Base-by-base conservation (phyloP, 805 yeast species). In the Ogataea nitratoaversa region DNA sequence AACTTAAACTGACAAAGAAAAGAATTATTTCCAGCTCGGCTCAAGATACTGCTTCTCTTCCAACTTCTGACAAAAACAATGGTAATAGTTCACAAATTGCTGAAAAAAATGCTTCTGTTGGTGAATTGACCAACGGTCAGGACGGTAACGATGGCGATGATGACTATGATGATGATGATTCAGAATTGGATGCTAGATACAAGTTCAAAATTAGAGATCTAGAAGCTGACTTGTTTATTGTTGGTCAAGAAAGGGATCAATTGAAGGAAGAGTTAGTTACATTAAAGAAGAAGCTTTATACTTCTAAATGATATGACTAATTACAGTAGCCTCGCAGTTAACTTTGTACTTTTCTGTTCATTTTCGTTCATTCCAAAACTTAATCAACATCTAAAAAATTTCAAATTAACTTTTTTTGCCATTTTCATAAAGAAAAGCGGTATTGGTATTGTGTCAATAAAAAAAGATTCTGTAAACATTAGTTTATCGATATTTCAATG, bases 161-260 rank as follows among this genome's bases (percentile, higher is more conserved):
- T 9, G 62, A 50, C 18, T 57, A 47, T 5, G 62, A 47, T 9
- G 62, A 46, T 11, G 54, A 49, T n/a, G 64, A 58, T 20, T 57
- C 53, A 16, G 61, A 54, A 22, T 41, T 64, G 17, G 59, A 65
- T 40, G 72, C 84, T 34, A 88, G 83, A 48, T 84, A 74, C 54
- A 84, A 79, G 46, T 71, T 87, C 67, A 84, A 82, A 62, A 73
- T 88, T 32, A 79, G 84, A 52, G 95, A 88, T 52, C 65, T 88
- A 51, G 85, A 86, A 54, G 95, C 95, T 4, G 95, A 87, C 57
- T 67, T 88, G 48, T 83, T 75, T 53, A 84, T 88, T 41, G 73
- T 83, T 48, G 80, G 79, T 53, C 91, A 87, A 62, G 96, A 88
- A 62, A 74, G 95, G 48, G 93, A 88, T 55, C 84, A 81, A 51